Evolutionary conservation across 2,329 filamentous ascomycete genomes (phyloP).

Genomic region (Eurotiales sp.): DNA sequence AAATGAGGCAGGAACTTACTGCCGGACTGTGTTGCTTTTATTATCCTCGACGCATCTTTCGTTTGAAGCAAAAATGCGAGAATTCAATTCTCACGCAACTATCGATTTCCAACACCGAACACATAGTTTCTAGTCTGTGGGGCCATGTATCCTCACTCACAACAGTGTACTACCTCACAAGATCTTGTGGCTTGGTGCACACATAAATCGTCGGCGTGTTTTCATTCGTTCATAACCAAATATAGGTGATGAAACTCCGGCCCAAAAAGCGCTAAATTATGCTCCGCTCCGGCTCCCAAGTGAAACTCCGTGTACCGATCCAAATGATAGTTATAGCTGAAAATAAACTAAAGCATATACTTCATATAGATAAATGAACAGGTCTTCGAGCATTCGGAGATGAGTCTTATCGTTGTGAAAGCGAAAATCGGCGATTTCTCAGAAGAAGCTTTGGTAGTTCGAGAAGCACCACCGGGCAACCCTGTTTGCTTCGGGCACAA

Average conservation of each 20-base stretch:
- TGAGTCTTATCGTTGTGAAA: background rate
- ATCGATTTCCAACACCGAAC: background rate
- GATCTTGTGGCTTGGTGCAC: no score
- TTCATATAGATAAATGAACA: background rate
- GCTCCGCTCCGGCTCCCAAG: background rate
- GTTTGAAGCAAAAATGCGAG: no score
- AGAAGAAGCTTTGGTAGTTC: no score
- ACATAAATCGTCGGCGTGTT: background rate
- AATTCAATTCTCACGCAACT: background rate
- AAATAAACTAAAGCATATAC: background rate
- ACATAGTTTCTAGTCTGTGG: background rate
- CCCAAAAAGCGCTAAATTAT: slow-evolving; percentile 8
- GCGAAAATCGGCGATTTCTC: slow-evolving; percentile 4
- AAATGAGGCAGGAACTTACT: background rate
- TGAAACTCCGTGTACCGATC: slow-evolving; percentile 3
- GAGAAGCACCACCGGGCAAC: no score
- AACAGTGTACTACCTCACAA: no score
- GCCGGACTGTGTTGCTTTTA: background rate
- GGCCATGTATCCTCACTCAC: no score
- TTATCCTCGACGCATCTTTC: background rate
- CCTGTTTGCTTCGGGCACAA: no score
- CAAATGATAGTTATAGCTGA: background rate
- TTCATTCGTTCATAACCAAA: background rate
- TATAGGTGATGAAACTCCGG: slow-evolving; percentile 4
- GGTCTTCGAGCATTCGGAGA: background rate